These are phyloP conservation scores for Yamadazyma siamensis DNA, from an alignment of 1,139 yeast genomes.

Conservation along the genomic window DNA sequence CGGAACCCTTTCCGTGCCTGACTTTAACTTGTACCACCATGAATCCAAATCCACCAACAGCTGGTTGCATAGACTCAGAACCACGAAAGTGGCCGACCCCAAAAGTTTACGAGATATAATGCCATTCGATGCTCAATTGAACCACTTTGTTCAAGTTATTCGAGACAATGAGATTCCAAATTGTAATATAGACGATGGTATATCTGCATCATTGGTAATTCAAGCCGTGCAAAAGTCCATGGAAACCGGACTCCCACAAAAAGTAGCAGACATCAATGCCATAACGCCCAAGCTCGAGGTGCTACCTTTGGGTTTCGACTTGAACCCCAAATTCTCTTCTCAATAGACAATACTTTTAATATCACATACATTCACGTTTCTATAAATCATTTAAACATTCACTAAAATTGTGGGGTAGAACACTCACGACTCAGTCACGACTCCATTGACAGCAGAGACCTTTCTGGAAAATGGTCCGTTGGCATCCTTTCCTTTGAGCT, in stretches of 20 bases:
- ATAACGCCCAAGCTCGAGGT: conserved; percentile 20
- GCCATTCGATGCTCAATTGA: conserved; percentile 40
- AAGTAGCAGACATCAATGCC: conserved; percentile 23
- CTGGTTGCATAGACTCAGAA: conserved; percentile 20
- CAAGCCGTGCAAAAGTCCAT: conserved; percentile 38
- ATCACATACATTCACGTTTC: conserved; percentile 1
- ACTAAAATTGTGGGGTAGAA: conserved; percentile 2
- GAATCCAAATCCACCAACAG: conserved; percentile 10
- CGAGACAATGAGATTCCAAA: conserved; percentile 25
- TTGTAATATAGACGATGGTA: conserved; percentile 39
- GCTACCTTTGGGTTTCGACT: conserved; percentile 2
- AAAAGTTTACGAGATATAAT: conserved; percentile 14
- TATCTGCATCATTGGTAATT: conserved; percentile 29
- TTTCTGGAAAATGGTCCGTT: conserved; percentile 43
- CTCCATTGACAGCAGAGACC: conserved; percentile 50
- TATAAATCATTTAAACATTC: conserved; percentile 1
- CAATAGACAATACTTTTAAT: too few species aligned
- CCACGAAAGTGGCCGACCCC: conserved; percentile 13
- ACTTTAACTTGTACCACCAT: conserved; percentile 34
- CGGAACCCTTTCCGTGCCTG: conserved; percentile 39
- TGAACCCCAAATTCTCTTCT: background rate
- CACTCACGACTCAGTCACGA: conserved; percentile 17
- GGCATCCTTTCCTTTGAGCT: too few species aligned
- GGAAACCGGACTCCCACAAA: conserved; percentile 32
- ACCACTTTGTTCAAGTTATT: conserved; percentile 37